phyloP scores from a whole-genome alignment of 495 filamentous ascomycete species.

The Penicillium taxi region DNA sequence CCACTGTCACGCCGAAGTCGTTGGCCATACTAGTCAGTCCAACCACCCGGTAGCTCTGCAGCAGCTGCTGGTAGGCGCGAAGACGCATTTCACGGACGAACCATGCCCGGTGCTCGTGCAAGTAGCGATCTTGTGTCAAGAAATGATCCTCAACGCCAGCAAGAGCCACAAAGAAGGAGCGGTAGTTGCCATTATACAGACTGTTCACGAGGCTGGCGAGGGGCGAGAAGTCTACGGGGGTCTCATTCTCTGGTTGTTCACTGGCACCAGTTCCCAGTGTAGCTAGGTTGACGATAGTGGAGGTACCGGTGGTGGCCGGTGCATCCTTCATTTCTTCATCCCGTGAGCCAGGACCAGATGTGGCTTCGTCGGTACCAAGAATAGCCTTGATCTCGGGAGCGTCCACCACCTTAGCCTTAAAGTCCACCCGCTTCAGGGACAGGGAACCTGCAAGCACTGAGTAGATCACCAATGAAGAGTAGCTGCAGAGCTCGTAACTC shows the following conservation, averaged over 20 bases:
- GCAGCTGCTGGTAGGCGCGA: conserved; percentile 86
- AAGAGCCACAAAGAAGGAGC: conserved; percentile 82
- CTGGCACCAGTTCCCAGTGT: conserved; percentile 61
- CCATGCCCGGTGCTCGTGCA: conserved; percentile 90
- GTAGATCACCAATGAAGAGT: conserved; percentile 90
- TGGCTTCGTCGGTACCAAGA: conserved; percentile 67
- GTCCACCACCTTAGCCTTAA: conserved; percentile 97
- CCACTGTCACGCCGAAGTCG: conserved; percentile 91
- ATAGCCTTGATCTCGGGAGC: conserved; percentile 97
- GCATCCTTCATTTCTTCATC: conserved; percentile 75
- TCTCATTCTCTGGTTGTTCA: conserved; percentile 64
- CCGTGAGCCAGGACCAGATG: conserved; percentile 66
- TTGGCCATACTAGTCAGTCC: conserved; percentile 90
- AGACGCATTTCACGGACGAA: conserved; percentile 97
- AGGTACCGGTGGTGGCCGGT: conserved; percentile 39
- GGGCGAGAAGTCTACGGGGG: conserved; percentile 69
- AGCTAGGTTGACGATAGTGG: conserved; percentile 73
- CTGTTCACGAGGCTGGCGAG: conserved; percentile 82
- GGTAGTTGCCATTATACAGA: conserved; percentile 87
- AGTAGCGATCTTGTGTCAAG: conserved; percentile 84
- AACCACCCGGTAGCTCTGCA: conserved; percentile 98
- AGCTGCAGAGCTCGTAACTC: conserved; percentile 93
- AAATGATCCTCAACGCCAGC: conserved; percentile 91
- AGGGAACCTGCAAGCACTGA: conserved; percentile 90
- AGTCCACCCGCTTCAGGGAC: conserved; percentile 91